Evolutionary conservation across 2,329 filamentous ascomycete genomes (phyloP).

Genomic region (Tolypocladium amazonense): DNA sequence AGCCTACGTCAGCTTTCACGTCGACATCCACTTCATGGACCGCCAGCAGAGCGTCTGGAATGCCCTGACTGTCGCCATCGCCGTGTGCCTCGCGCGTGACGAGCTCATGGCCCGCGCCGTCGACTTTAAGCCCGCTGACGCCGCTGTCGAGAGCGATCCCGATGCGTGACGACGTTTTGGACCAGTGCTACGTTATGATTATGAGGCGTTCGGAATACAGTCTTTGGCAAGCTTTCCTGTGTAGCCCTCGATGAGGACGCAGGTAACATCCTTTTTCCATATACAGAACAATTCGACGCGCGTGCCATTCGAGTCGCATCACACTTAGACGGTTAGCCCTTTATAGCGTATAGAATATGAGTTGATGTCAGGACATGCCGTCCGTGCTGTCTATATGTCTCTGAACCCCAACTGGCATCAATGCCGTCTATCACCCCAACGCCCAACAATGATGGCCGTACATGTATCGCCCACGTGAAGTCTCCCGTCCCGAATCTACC

Average conservation of each 20-base stretch:
- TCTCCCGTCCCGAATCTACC: constrained; percentile 13
- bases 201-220: neutral
- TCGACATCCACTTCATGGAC: constrained; percentile 28
- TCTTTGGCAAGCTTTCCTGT: neutral
- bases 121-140: constrained; percentile 22
- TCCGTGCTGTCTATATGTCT: constrained; percentile 13
- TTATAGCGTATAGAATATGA: constrained; percentile 8
- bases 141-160: constrained; percentile 24
- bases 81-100: constrained; percentile 28
- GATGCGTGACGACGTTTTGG: constrained; percentile 18
- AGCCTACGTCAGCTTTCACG: constrained; percentile 30
- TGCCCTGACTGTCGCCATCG: constrained; percentile 29
- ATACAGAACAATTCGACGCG: neutral
- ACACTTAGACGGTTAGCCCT: too few relatives aligned
- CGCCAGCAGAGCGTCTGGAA: constrained; percentile 32
- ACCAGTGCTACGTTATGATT: neutral
- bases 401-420: constrained; percentile 1
- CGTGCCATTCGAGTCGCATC: neutral
- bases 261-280: neutral
- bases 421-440: constrained; percentile 14
- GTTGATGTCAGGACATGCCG: constrained; percentile 11
- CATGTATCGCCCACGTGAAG: constrained; percentile 8
- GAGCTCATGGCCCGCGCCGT: constrained; percentile 21
- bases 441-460: constrained; percentile 14
- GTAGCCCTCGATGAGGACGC: neutral